Evolutionary conservation across 768 basidiomycete genomes (phyloP).

Genomic region (Termitomyces sp.): DNA sequence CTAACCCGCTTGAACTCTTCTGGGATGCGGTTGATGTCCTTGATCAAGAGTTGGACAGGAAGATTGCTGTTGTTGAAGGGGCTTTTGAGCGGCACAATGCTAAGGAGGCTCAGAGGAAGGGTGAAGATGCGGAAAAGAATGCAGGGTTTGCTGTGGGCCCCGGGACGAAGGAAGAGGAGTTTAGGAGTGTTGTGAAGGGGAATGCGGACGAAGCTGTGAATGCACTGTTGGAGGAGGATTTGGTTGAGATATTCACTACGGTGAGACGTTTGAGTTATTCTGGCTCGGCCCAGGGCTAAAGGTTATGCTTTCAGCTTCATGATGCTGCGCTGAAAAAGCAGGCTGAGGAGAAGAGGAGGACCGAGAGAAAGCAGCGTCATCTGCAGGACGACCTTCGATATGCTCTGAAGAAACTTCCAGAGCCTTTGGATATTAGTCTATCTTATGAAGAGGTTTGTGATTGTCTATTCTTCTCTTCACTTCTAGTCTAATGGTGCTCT

Average conservation of each 20-base stretch:
- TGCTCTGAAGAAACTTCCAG: conserved; percentile 86
- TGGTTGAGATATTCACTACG: conserved; percentile 57
- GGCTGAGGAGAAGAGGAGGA: conserved; percentile 82
- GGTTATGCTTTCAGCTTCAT: conserved; percentile 52
- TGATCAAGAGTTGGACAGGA: conserved; percentile 81
- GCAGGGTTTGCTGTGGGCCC: conserved; percentile 41
- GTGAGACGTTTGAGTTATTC: conserved; percentile 39
- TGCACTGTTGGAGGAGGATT: conserved; percentile 49
- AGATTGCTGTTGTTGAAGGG: conserved; percentile 66
- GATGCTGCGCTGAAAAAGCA: conserved; percentile 70
- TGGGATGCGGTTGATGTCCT: conserved; percentile 91
- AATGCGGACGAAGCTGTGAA: conserved; percentile 52
- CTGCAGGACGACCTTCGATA: conserved; percentile 95
- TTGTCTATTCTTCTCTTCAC: neutral
- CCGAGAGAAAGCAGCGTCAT: conserved; percentile 82
- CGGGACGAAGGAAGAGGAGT: conserved; percentile 69
- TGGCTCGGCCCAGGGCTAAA: conserved; percentile 3
- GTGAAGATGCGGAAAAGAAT: conserved; percentile 22
- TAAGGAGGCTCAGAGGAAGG: conserved; percentile 28
- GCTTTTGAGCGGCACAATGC: conserved; percentile 53
- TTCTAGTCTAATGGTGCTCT: neutral
- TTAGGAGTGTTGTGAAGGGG: conserved; percentile 52
- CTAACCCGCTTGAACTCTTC: conserved; percentile 93
- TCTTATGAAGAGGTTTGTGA: conserved; percentile 77
- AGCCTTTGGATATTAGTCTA: conserved; percentile 72